Base-by-base conservation (phyloP, 1,284 basidiomycete species). In the Ceratobasidium sp. region DNA sequence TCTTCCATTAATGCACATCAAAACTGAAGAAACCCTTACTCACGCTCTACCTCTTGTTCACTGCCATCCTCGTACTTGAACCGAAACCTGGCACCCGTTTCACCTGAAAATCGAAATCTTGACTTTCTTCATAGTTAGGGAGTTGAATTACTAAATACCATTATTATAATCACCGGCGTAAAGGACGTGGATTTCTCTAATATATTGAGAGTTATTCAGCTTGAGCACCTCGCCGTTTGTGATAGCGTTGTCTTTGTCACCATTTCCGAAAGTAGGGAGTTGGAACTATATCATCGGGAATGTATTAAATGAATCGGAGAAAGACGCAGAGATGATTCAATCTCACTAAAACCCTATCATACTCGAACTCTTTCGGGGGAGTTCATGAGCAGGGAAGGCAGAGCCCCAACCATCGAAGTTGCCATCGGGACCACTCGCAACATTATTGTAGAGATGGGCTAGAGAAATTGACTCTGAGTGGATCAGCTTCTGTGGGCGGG, bases 151-250 rank as follows among this genome's bases (percentile, higher is more conserved):
- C 7, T 10, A 6, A 12, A 2, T 15, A 67, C 64, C 64, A 56
- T 73, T 73, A 20, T 71, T 74, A 68, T 68, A 73, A 50, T 74
- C 73, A 13, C 73, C 73, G 38, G 73, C 73, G 38, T 74, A 74
- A 29, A 74, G 60, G 20, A 74, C 54, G 54, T 74, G 73, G 29
- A 74, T 57, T 40, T 74, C 73, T 27, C 70, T 22, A 4, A 62
- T 57, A 53, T 71, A 71, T 7, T 65, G n/a, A 17, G 60, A 47
- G 20, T 64, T 47, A 3, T 22, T 35, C 8, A 64, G 32, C 22
- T 52, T 40, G 5, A 64, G 20, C 13, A 50, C 47, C 15, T 64
- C 60, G n/a, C 47, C 32, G 17, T 52, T 52, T 4, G 60, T 64
- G 4, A 64, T 29, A 22, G 52, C n/a, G 34, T 64, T 64, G 20